A percentile compares a stretch with the other conserved stretches of the same genome.
Conservation (phyloP, 2,329 filamentous ascomycete species). For the Tothia fuscella region DNA sequence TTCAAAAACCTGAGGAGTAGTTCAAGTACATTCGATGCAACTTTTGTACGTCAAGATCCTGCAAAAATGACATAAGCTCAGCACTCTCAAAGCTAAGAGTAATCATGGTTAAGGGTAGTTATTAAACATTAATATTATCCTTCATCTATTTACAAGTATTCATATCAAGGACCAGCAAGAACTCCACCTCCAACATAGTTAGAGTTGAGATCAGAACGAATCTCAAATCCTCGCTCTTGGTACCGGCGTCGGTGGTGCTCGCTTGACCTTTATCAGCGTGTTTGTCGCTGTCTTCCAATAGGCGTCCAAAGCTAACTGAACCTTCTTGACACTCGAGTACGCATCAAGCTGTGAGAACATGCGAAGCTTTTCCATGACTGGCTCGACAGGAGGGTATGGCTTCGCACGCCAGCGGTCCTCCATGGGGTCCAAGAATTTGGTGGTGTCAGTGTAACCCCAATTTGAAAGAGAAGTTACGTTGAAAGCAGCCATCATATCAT, state of each 20-base stretch:
- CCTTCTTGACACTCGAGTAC: conserved; percentile 17
- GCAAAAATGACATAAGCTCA: too few species aligned
- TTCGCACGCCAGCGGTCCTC: conserved; percentile 14
- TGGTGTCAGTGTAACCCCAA: conserved; percentile 13
- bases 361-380: conserved; percentile 16
- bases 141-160: too few species aligned
- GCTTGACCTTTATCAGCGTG: background rate
- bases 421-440: conserved; percentile 15
- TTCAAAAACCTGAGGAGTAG: too few species aligned
- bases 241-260: background rate
- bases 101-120: too few species aligned
- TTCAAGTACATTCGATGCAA: too few species aligned
- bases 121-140: too few species aligned
- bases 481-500: conserved; percentile 30
- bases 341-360: conserved; percentile 22
- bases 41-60: too few species aligned
- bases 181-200: too few species aligned
- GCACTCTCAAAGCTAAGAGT: too few species aligned
- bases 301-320: conserved; percentile 19
- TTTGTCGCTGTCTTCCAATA: conserved; percentile 19
- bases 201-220: too few species aligned
- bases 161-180: too few species aligned
- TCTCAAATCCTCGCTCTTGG: too few species aligned
- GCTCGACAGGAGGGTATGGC: conserved; percentile 11
- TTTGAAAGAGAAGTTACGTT: conserved; percentile 27